These are phyloP conservation scores for Erodium trifolium DNA, from an alignment of 441 rosid genomes.

Conservation along the genomic window DNA sequence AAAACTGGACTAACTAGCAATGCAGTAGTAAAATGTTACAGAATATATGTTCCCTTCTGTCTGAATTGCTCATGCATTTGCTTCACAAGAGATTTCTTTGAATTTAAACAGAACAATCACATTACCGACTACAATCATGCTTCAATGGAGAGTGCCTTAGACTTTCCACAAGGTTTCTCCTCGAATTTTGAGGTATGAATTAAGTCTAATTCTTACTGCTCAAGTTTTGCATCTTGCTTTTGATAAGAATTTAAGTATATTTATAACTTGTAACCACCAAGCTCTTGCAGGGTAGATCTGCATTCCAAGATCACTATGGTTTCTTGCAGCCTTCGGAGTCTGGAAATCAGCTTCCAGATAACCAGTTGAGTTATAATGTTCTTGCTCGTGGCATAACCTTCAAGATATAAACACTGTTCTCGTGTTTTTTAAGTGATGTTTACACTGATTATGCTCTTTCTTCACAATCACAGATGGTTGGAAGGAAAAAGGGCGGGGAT, in stretches of 20 bases:
- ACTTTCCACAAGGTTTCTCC: slow-evolving; percentile 60
- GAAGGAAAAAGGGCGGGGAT: slow-evolving; percentile 21
- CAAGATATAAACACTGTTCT: not conserved
- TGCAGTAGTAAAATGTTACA: not conserved
- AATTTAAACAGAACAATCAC: slow-evolving; percentile 32
- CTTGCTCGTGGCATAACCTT: not conserved
- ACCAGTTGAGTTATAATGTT: slow-evolving; percentile 43
- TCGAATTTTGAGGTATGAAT: slow-evolving; percentile 55
- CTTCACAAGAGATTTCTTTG: not conserved
- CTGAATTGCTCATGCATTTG: not conserved
- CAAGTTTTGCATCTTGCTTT: not conserved
- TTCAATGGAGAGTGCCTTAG: slow-evolving; percentile 43
- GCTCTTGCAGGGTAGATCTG: slow-evolving; percentile 46
- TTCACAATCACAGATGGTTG: slow-evolving; percentile 34
- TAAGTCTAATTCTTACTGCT: not conserved
- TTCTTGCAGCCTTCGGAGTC: slow-evolving; percentile 40
- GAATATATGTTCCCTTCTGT: not conserved
- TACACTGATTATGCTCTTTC: not conserved
- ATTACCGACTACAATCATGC: slow-evolving; percentile 28
- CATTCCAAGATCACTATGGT: slow-evolving; percentile 46
- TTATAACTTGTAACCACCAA: not conserved
- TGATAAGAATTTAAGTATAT: not conserved
- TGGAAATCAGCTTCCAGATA: slow-evolving; percentile 39
- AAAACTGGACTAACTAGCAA: not conserved
- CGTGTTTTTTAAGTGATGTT: not conserved